Evolutionary conservation across 768 basidiomycete species (phyloP), one percentile per base, ranked within the genome.

Genomic region (Collybia sordida): DNA sequence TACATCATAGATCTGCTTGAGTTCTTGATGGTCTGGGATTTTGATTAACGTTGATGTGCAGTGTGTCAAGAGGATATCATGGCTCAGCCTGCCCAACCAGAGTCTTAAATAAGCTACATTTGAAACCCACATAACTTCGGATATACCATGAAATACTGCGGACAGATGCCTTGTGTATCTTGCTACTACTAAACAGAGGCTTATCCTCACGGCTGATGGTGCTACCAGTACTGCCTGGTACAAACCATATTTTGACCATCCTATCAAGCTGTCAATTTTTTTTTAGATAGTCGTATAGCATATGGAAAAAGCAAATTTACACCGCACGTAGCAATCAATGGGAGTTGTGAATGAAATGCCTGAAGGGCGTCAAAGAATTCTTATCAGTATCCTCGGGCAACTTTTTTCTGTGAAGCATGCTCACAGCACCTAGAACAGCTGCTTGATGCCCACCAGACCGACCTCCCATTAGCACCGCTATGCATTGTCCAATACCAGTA

Each of bases 241-340:
- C 65, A 40, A 74, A 69, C 90, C 90, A 92, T 5, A 92, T 88
- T 64, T 90, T 90, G 27, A 90, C 79, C 2, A 74, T 69, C 50
- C 87, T 78, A 55, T 92, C 90, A 55, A 89, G 71, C 89, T 91
- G 46, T 12, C 49, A 27, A 14, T 38, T 23, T 15, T 24, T 38
- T 14, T n/a, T 52, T 38, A 27, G 12, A 39, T 36, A 35, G 17
- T 46, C 36, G 4, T 38, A 21, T 37, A 14, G 43, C 21, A 47
- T 18, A 3, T 24, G 28, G 22, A 22, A 44, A 35, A 18, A 6
- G 9, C 22, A 11, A 5, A 69, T 83, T 51, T 63, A 90, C 89
- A 18, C 89, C 89, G 58, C 88, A 86, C 14, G 90, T 92, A 8
- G 88, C 88, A 45, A 92, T 73, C 14, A 91, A 56, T 3, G 87